Percentiles rank a stretch among this genome's conserved stretches.
These are phyloP conservation scores for Tolypocladium ovalisporum DNA, from an alignment of 2,329 filamentous ascomycete genomes.

Conservation along the genomic window DNA sequence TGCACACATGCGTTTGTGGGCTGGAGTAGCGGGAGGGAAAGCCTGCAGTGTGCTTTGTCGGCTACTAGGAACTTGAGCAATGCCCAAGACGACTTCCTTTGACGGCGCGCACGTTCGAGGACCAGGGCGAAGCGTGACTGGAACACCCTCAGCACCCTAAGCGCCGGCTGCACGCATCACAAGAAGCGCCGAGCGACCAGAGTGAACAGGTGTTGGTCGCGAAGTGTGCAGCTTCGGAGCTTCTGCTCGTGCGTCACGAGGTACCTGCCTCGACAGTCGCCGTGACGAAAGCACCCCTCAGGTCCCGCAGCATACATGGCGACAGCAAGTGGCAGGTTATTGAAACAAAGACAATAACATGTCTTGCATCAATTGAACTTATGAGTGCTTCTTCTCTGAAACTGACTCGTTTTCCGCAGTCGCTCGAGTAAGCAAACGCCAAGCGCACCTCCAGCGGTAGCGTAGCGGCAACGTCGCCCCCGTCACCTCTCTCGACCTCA, in stretches of 20 bases:
- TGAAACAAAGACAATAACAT: not conserved
- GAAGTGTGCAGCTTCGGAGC: not conserved
- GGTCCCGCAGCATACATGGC: not conserved
- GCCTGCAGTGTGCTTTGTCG: not conserved
- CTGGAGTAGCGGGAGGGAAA: not conserved
- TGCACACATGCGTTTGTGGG: not conserved
- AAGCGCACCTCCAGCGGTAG: no score
- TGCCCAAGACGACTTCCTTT: no score
- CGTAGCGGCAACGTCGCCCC: not conserved
- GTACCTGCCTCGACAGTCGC: not conserved
- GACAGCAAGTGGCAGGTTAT: not conserved
- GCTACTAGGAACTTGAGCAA: no score
- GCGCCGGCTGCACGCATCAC: not conserved
- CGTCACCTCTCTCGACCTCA: not conserved
- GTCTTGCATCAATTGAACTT: not conserved
- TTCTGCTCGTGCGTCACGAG: not conserved
- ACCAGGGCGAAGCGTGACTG: not conserved
- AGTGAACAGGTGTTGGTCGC: not conserved
- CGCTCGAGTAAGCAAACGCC: not conserved
- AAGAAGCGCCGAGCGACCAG: not conserved
- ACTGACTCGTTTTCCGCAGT: no score
- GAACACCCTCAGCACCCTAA: no score
- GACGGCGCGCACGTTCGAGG: not conserved
- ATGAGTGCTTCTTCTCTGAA: not conserved
- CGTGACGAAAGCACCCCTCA: not conserved